Conservation (phyloP, 176 grass and related monocot species). For the Rhipidocladum racemiflorum region DNA sequence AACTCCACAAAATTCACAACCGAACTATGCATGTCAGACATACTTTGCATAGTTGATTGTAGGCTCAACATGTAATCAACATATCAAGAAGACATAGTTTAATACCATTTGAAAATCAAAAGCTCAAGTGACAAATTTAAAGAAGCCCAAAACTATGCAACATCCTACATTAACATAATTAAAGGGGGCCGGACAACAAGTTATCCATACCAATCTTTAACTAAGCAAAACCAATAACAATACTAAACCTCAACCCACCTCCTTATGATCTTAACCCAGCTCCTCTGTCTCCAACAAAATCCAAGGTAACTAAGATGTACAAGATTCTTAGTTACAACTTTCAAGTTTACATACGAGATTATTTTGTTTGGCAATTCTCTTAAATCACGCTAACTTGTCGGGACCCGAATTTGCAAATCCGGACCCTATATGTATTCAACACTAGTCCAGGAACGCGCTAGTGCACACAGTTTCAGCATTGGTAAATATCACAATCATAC, state of each 20-base stretch:
- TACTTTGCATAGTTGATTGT: neutral
- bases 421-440: too few relatives aligned
- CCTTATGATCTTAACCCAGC: neutral
- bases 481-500: too few relatives aligned
- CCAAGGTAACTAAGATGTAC: neutral
- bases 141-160: neutral
- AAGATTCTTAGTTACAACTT: neutral
- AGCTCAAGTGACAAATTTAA: neutral
- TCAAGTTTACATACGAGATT: neutral
- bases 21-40: neutral
- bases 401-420: too few relatives aligned
- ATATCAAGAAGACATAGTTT: neutral
- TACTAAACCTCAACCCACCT: neutral
- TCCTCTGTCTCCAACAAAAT: constrained; percentile 3
- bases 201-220: neutral
- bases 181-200: neutral
- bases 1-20: neutral
- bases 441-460: too few relatives aligned
- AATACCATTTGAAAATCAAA: neutral
- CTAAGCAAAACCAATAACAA: neutral
- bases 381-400: too few relatives aligned
- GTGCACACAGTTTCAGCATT: too few relatives aligned
- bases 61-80: neutral
- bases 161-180: neutral
- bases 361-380: neutral